Evolutionary conservation across 257 asterid species (phyloP), one percentile per base, ranked within the genome.

Genomic region (Solanum corneliomulleri): DNA sequence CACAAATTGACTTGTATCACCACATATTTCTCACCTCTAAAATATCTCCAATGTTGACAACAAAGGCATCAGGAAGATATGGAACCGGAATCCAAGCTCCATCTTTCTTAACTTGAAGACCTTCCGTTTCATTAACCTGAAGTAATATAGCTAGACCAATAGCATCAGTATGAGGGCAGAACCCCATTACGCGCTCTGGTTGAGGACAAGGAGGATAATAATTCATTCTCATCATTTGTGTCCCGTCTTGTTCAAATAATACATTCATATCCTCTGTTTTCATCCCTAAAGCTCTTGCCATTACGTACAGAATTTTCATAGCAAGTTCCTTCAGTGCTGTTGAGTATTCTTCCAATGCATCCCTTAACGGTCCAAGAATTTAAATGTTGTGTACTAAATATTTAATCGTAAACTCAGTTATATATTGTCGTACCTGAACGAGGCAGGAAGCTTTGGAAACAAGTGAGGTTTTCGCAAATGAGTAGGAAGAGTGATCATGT

Each of bases 191-290:
- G 1, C 88, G 89, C 86, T 93, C 93, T n/a, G 96, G 94, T 47
- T 89, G 90, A 1, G 95, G 94, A 66, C 94, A 93, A 2, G 93
- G 93, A 1, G 96, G 95, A 10, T 93, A 92, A 85, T 92, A 92
- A 64, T 92, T 93, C 90, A 91, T 92, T 86, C 96, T 91, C 93
- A 92, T 91, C 33, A 90, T 4, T 41, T 91, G 95, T 87, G 35
- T 15, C 86, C 90, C 80, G 4, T 35, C 93, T 45, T 88, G 86
- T n/a, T 85, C 91, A 12, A 92, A 93, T 23, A 85, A 15, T 21
- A 47, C 87, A n/a, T 10, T 44, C 6, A 85, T 23, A 44, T 71
- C 47, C 20, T 20, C 41, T 27, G 41, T n/a, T 49, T 71, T 16
- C 81, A 85, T 85, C 42, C 62, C 81, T 72, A 85, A 56, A 10